These are phyloP conservation scores for Pythium grandisporangium DNA, from an alignment of 352 stramenopile genomes.

Conservation along the genomic window DNA sequence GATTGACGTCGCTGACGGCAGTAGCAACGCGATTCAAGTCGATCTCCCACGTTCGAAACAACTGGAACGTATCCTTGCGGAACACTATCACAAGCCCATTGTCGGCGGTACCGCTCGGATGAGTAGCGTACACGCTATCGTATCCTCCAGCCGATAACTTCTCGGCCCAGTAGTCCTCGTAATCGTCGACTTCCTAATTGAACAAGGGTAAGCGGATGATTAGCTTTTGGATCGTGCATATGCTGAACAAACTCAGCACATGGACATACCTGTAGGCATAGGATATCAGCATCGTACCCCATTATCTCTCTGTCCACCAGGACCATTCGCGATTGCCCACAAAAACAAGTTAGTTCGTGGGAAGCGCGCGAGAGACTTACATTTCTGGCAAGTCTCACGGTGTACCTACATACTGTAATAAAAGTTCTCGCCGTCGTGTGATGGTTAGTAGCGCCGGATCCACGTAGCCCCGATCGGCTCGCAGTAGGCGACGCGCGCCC, in stretches of 20 bases:
- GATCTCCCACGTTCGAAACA: conserved; percentile 53
- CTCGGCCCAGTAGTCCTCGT: conserved; percentile 74
- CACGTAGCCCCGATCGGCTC: conserved; percentile 39
- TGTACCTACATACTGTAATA: conserved; percentile 49
- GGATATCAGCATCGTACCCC: conserved; percentile 67
- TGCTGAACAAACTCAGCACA: too few relatives aligned
- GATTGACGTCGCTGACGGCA: conserved; percentile 29
- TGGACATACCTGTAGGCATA: conserved; percentile 86
- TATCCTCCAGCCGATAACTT: conserved; percentile 62
- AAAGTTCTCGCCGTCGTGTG: conserved; percentile 30
- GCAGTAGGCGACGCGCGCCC: conserved; percentile 39
- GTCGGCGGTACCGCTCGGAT: conserved; percentile 20
- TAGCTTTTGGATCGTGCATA: neutral
- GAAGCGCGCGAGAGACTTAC: neutral
- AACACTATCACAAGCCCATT: conserved; percentile 81
- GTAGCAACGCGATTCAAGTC: conserved; percentile 45
- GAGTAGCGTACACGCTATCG: conserved; percentile 65
- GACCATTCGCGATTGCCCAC: too few relatives aligned
- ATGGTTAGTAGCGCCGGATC: conserved; percentile 42
- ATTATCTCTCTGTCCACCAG: conserved; percentile 45
- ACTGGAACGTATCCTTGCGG: conserved; percentile 59
- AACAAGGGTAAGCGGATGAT: neutral
- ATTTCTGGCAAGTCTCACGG: neutral
- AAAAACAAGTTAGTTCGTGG: too few relatives aligned
- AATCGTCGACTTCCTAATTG: conserved; percentile 81